A percentile compares a stretch with the other conserved stretches of the same genome.
These are phyloP conservation scores for Leccinum rimulosum DNA, from an alignment of 768 basidiomycete genomes.

Conservation along the genomic window DNA sequence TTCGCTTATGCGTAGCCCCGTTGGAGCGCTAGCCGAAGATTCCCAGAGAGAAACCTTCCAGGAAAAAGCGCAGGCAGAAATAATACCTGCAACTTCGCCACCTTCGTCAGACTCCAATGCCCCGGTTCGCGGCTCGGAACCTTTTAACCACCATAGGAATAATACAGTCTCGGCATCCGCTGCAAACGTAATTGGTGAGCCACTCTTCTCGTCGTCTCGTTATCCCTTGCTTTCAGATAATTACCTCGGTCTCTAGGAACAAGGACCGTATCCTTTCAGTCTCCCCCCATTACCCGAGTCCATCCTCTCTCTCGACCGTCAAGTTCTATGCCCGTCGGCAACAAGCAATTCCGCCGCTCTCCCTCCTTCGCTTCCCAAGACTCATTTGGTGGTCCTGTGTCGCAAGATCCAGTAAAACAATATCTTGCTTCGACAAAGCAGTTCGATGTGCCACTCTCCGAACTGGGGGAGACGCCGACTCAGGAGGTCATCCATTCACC, in stretches of 20 bases:
- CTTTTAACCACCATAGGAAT: constrained; percentile 22
- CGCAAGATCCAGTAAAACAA: constrained; percentile 45
- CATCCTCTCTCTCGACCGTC: constrained; percentile 17
- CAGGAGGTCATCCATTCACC: constrained; percentile 27
- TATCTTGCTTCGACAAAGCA: constrained; percentile 46
- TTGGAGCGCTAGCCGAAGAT: constrained; percentile 34
- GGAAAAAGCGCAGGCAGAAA: constrained; percentile 15
- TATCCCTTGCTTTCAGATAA: constrained; percentile 19
- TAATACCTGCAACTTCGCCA: constrained; percentile 22
- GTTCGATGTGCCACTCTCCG: constrained; percentile 58
- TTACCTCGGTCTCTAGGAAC: constrained; percentile 29
- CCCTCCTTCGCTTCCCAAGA: constrained; percentile 50
- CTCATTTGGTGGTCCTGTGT: constrained; percentile 57
- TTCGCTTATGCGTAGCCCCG: constrained; percentile 6
- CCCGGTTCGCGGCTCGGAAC: constrained; percentile 27
- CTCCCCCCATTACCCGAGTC: constrained; percentile 20
- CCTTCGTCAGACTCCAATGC: constrained; percentile 20
- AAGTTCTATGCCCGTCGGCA: constrained; percentile 24
- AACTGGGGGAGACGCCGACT: constrained; percentile 41
- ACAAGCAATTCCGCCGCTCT: constrained; percentile 30
- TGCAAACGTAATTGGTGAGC: constrained; percentile 33
- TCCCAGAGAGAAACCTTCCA: constrained; percentile 53
- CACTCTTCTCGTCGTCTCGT: constrained; percentile 20
- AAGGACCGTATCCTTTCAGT: constrained; percentile 36
- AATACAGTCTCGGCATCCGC: constrained; percentile 28